Conservation (phyloP, 2,329 filamentous ascomycete genomes). For the Colletotrichum zoysiae region DNA sequence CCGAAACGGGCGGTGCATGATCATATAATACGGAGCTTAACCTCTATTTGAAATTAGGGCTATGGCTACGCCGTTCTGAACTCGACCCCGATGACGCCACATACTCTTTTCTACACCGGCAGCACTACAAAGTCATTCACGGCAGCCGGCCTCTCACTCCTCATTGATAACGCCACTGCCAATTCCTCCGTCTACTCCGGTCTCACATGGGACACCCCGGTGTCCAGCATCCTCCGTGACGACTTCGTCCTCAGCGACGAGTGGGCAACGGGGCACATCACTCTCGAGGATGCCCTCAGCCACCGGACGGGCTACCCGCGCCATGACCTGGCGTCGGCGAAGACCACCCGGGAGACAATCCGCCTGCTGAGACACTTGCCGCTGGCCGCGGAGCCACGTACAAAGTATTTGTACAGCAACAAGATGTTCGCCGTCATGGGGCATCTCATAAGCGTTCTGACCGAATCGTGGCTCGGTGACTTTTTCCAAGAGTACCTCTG, state of each 20-base stretch:
- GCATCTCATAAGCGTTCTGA: constrained; percentile 60
- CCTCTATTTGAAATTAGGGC: constrained; percentile 46
- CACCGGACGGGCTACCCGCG: constrained; percentile 65
- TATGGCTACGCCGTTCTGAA: constrained; percentile 54
- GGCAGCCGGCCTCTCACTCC: constrained; percentile 61
- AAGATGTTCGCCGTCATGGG: constrained; percentile 61
- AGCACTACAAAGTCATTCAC: constrained; percentile 70
- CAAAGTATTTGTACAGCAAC: constrained; percentile 63
- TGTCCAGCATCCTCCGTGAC: constrained; percentile 61
- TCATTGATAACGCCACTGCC: constrained; percentile 55
- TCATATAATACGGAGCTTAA: not conserved
- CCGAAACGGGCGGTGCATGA: not conserved
- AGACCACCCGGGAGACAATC: constrained; percentile 53
- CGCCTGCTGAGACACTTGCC: constrained; percentile 61
- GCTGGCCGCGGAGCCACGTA: constrained; percentile 58
- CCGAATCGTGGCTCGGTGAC: constrained; percentile 52
- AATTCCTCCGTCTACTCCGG: constrained; percentile 50
- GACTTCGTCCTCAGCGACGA: constrained; percentile 65
- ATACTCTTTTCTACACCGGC: constrained; percentile 67
- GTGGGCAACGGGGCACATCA: constrained; percentile 62
- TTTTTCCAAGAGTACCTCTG: constrained; percentile 59
- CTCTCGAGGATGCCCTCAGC: constrained; percentile 65
- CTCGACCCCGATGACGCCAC: constrained; percentile 53
- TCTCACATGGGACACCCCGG: constrained; percentile 60
- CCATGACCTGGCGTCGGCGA: constrained; percentile 52